Base-by-base conservation (phyloP, 169 alveolate genomes). In the Plasmodium sp. region DNA sequence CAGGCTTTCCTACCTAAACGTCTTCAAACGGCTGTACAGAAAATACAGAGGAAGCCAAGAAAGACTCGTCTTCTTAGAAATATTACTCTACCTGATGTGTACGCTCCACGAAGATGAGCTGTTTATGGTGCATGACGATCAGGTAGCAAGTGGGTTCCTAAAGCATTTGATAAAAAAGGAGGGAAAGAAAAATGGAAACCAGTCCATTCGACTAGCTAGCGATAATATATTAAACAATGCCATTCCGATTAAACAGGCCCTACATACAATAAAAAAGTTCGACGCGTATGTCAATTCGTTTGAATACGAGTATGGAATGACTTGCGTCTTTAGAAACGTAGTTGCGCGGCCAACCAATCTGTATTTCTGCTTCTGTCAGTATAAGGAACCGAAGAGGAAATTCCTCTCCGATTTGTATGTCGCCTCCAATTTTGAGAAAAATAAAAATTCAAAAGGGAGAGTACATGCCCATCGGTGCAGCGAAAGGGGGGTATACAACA, bases 221-320 rank as follows among this genome's bases (percentile, higher is more conserved):
- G 56, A 81, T 41, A 43, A 83, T 71, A 92, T 92, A 18, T 92
- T 92, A 83, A 81, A 4, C n/a, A 82, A 82, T 51, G 9, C 33
- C 39, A 58, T 81, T 54, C 84, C 84, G 5, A 81, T 92, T 34
- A 92, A 71, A 79, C 39, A 92, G 18, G 75, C 58, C 45, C 54
- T 92, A 72, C 56, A 92, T 79, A 67, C 84, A 73, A 92, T 92
- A 92, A 92, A 92, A 73, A 27, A 71, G 43, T 92, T 92, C 41
- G 84, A 92, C 67, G 48, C 73, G 1, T 92, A 92, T 31, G 84
- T 92, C 73, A 92, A 92, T 92, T 54, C 95, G 43, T 92, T 82
- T 79, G 95, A 92, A 72, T 92, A 92, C 77, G 95, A 92, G 75
- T 92, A 92, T 83, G 95, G 95, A 73, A 92, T 92, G 95, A 82